phyloP scores from a whole-genome alignment of 1,139 yeast species.

The Keqinozyma sinolaborantium region DNA sequence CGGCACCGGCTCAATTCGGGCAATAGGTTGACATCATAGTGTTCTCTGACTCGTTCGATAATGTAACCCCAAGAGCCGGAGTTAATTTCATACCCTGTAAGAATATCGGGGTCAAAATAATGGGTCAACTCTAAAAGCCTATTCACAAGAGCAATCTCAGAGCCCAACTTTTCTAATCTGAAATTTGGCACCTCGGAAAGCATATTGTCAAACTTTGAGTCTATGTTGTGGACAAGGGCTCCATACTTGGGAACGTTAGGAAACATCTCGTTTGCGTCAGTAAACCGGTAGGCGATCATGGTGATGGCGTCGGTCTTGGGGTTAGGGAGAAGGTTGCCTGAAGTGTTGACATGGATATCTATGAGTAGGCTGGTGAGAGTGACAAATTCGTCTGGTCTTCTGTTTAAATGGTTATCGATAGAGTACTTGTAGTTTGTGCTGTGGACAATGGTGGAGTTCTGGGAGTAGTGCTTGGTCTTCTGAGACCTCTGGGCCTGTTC shows the following conservation, averaged over 20 bases:
- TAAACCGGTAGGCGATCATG: conserved; percentile 62
- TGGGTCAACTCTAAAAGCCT: conserved; percentile 55
- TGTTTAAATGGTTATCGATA: conserved; percentile 25
- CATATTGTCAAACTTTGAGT: conserved; percentile 1
- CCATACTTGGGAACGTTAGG: conserved; percentile 14
- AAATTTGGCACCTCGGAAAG: conserved; percentile 10
- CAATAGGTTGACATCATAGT: conserved; percentile 51
- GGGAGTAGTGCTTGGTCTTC: conserved; percentile 34
- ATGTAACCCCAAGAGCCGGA: conserved; percentile 86
- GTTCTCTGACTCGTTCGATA: conserved; percentile 55
- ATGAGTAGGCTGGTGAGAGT: conserved; percentile 53
- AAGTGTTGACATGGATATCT: conserved; percentile 65
- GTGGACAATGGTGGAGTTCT: conserved; percentile 14
- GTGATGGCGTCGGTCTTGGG: conserved; percentile 58
- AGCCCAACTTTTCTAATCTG: conserved; percentile 30
- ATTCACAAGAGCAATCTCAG: conserved; percentile 56
- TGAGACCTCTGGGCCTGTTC: conserved; percentile 14
- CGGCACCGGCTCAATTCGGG: conserved; percentile 42
- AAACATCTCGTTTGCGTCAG: conserved; percentile 39
- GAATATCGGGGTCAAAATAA: conserved; percentile 77
- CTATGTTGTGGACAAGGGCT: conserved; percentile 10
- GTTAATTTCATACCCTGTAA: conserved; percentile 84
- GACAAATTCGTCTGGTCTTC: conserved; percentile 45
- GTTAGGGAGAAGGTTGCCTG: conserved; percentile 54
- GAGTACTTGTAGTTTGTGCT: conserved; percentile 24